phyloP scores from a whole-genome alignment of 495 filamentous ascomycete genomes.

The Pseudoneurospora amorphoporcata region DNA sequence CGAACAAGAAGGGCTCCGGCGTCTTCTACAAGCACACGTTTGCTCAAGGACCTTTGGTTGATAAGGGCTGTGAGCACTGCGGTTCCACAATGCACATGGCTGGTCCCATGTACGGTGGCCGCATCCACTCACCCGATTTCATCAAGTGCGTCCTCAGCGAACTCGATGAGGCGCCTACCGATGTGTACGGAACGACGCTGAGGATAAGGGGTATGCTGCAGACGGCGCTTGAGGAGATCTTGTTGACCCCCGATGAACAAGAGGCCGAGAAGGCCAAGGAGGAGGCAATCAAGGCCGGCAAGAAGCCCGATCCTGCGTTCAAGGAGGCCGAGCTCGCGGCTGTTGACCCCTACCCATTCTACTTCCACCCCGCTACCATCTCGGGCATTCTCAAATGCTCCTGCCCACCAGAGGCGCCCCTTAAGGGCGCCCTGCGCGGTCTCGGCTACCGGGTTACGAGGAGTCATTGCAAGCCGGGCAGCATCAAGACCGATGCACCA shows the following conservation, averaged over 20 bases:
- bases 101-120: constrained; percentile 92
- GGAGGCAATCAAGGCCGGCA: constrained; percentile 5
- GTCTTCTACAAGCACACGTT: constrained; percentile 65
- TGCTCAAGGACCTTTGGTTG: constrained; percentile 53
- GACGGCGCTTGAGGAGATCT: constrained; percentile 67
- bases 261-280: constrained; percentile 1
- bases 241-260: constrained; percentile 25
- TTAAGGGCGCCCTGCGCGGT: constrained; percentile 70
- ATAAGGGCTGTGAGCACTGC: constrained; percentile 65
- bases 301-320: constrained; percentile 20
- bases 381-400: constrained; percentile 64
- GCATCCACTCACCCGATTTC: constrained; percentile 73
- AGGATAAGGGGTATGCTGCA: constrained; percentile 87
- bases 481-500: constrained; percentile 80
- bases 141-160: constrained; percentile 62
- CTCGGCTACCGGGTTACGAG: constrained; percentile 73
- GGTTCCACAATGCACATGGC: constrained; percentile 74
- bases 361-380: constrained; percentile 62
- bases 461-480: constrained; percentile 80
- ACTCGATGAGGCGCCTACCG: constrained; percentile 48
- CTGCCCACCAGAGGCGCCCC: constrained; percentile 57
- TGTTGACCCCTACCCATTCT: constrained; percentile 71
- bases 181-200: constrained; percentile 64
- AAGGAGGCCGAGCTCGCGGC: constrained; percentile 42
- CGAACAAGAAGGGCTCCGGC: constrained; percentile 57